Percentiles rank a stretch among this genome's conserved stretches.
Evolutionary conservation across 208 protist genomes (phyloP).

Genomic region (Acanthamoeba sp.): DNA sequence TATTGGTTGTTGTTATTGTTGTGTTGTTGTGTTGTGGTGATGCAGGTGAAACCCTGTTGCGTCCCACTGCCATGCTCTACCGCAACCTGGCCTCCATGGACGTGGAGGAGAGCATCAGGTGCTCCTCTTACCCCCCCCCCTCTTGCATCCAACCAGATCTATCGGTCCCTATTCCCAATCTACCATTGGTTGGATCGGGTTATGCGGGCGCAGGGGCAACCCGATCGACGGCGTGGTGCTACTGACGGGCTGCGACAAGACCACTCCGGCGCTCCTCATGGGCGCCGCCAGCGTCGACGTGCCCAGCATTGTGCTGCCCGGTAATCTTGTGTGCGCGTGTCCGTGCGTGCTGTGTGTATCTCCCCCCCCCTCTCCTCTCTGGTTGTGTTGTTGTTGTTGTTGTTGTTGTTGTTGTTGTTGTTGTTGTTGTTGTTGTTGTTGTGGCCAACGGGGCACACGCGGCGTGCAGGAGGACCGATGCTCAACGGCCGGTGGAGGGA

Average conservation of each 20-base stretch:
- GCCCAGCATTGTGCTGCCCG: conserved; percentile 5
- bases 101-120: background rate
- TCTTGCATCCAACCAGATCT: too few relatives aligned
- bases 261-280: background rate
- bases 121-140: background rate
- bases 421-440: too few relatives aligned
- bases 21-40: too few relatives aligned
- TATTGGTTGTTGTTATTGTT: too few relatives aligned
- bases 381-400: too few relatives aligned
- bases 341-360: too few relatives aligned
- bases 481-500: background rate
- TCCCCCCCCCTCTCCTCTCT: too few relatives aligned
- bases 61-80: conserved; percentile 22
- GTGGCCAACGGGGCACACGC: too few relatives aligned
- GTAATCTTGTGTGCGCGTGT: too few relatives aligned
- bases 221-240: conserved; percentile 21
- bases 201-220: background rate
- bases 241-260: conserved; percentile 22
- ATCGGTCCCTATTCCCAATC: too few relatives aligned
- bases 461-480: background rate
- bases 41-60: background rate
- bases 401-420: too few relatives aligned
- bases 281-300: background rate
- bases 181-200: too few relatives aligned
- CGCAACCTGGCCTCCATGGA: conserved; percentile 25